Evolutionary conservation across 2,329 filamentous ascomycete genomes (phyloP), one percentile per base, ranked within the genome.

Genomic region (Fusarium sp.): DNA sequence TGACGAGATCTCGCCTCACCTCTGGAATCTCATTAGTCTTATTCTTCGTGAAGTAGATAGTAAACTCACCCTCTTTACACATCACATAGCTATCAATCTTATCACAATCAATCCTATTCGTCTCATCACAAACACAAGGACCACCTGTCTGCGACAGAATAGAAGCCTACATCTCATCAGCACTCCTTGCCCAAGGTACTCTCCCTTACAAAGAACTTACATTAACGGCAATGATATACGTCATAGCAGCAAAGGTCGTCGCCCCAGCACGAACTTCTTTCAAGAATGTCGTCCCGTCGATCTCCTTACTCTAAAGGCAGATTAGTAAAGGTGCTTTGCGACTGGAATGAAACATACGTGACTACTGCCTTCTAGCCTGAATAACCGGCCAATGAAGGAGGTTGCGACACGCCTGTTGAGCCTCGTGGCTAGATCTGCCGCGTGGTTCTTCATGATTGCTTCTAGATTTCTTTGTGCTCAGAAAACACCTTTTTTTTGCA

Each of bases 1-100:
- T 95, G 65, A 95, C 90, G 32, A 95, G 83, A 80, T 96, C 93
- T 26, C 92, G 88, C 80, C 92, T 91, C 77, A 94, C 79, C 69
- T 89, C 88, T 75, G 1, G 0, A 5, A 8, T 10, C 7, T n/a
- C 4, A 4, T 72, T 3, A 74, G 42, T 14, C 2, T 22, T 15
- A 8, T 15, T 39, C 9, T 17, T 5, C 1, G 1, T 4, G 1
- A 5, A 12, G 7, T 3, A 7, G 2, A 8, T 14, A 9, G 26
- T 4, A 1, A 11, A 3, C 51, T 45, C 22, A 66, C 67, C 73
- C 30, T 77, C 72, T 76, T 84, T 79, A 71, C 85, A 83, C 81
- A 75, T 77, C 90, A 83, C 63, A 60, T 70, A 66, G 28, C 57
- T 59, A 77, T 88, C 91, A 26, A 86, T 79, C 6, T 82, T 82